Conservation (phyloP, 2,329 filamentous ascomycete species). For the Penicillium sumatraense region DNA sequence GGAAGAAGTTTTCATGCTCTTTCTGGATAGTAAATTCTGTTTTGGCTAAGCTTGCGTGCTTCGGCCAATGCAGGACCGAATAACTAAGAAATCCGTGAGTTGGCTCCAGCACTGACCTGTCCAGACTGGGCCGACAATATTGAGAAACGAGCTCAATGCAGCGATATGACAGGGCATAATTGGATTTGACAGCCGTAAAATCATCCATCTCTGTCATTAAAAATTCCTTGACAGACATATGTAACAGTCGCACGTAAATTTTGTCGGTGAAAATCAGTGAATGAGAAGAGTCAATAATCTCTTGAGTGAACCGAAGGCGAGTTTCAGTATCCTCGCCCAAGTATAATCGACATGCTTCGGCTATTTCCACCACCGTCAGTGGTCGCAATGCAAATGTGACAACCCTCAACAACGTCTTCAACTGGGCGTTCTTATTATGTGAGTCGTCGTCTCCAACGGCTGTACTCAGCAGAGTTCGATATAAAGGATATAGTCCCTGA, state of each 20-base stretch:
- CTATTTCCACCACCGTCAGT: constrained; percentile 15
- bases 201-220: constrained; percentile 11
- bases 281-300: constrained; percentile 15
- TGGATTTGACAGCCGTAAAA: constrained; percentile 1
- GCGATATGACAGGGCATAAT: constrained; percentile 13
- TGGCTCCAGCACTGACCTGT: not conserved
- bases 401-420: constrained; percentile 8
- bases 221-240: constrained; percentile 23
- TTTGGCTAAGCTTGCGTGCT: constrained; percentile 12
- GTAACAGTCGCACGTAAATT: constrained; percentile 11
- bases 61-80: constrained; percentile 16
- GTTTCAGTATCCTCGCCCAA: constrained; percentile 6
- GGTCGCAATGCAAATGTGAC: constrained; percentile 14
- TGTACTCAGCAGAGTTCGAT: constrained; percentile 8
- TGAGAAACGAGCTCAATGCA: constrained; percentile 14
- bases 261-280: constrained; percentile 20
- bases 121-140: constrained; percentile 3
- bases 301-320: constrained; percentile 11
- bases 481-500: constrained; percentile 15
- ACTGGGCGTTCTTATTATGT: not conserved
- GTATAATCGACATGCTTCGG: constrained; percentile 13
- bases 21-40: constrained; percentile 13
- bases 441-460: constrained; percentile 6
- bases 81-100: constrained; percentile 13
- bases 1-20: constrained; percentile 6